Evolutionary conservation across 2,329 filamentous ascomycete genomes (phyloP), one percentile per base, ranked within the genome.

Genomic region (Knufia petricola): DNA sequence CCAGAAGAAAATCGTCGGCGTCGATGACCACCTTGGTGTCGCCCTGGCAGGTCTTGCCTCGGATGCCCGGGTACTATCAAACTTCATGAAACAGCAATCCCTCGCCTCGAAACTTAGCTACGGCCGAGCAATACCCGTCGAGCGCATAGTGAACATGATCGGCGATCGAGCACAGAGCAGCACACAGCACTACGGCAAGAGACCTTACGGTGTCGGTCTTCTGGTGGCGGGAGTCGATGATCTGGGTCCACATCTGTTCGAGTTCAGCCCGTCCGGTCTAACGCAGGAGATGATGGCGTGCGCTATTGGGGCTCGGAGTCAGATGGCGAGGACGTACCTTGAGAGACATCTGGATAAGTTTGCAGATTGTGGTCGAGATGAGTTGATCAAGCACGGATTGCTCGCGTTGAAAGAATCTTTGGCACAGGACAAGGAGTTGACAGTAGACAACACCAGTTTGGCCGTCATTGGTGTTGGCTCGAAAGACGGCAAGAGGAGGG

Each of bases 21-120:
- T 98, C 71, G 92, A 98, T 70, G 86, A 90, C 62, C 92, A 98
- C 70, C 84, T 92, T 61, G 92, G 89, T 59, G 82, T 98, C 63
- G 88, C 90, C 62, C 94, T 98, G 62, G 92, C 92, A 59, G 92
- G 92, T 61, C 86, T 98, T 54, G 92, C 92, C 58, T 95, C 90
- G 51, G 92, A 98, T 70, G 92, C 90, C 65, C 92, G 92, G 64
- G 92, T 98, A 61, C 88, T 98, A 61, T 95, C 89, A 76, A 98
- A 98, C 80, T 98, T 95, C 76, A 96, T 98, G 90, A 96, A 95
- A 76, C 88, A 95, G 73, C 92, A 96, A 73, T 94, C 87, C 55
- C 87, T 98, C 63, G 85, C 87, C 63, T 90, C 92, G 62, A 88
- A 90, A 68, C 83, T 98, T 61, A 95, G 88, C 50, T 96, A 95